Percentiles rank a stretch among this genome's conserved stretches.
phyloP scores from a whole-genome alignment of 2,329 filamentous ascomycete species.

The Phialophora expanda region DNA sequence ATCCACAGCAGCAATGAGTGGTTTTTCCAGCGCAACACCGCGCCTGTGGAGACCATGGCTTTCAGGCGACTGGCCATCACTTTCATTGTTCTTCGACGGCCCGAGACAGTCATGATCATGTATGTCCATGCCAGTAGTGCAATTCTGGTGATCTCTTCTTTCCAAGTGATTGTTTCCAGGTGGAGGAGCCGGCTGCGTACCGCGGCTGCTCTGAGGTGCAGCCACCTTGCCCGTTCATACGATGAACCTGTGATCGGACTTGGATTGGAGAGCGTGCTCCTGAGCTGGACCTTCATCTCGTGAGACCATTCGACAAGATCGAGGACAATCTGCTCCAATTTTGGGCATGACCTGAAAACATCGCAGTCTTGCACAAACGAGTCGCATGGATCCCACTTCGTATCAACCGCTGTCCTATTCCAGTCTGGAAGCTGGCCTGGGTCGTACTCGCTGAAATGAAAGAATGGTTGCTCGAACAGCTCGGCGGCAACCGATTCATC shows the following conservation, averaged over 20 bases:
- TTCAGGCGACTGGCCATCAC: slow-evolving; percentile 1
- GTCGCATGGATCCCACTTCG: background rate
- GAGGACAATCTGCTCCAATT: background rate
- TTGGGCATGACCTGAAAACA: background rate
- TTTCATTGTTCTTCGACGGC: slow-evolving; percentile 9
- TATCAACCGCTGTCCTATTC: background rate
- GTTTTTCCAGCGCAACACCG: background rate
- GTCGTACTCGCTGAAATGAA: background rate
- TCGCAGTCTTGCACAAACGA: background rate
- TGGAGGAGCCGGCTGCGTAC: background rate
- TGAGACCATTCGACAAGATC: background rate
- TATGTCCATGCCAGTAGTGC: slow-evolving; percentile 12
- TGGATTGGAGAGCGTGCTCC: background rate
- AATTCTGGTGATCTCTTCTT: slow-evolving; percentile 7
- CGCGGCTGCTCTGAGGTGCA: background rate
- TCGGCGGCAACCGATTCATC: background rate
- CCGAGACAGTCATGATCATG: slow-evolving; percentile 10
- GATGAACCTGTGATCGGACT: background rate
- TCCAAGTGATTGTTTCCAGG: background rate
- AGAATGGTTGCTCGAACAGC: background rate
- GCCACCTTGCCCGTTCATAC: background rate
- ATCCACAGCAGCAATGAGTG: background rate
- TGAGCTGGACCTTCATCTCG: background rate
- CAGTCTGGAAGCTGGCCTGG: background rate
- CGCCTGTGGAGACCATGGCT: background rate